Evolutionary conservation across 2,329 filamentous ascomycete species (phyloP).

Genomic region (Nannizziopsis arthrosporioides): DNA sequence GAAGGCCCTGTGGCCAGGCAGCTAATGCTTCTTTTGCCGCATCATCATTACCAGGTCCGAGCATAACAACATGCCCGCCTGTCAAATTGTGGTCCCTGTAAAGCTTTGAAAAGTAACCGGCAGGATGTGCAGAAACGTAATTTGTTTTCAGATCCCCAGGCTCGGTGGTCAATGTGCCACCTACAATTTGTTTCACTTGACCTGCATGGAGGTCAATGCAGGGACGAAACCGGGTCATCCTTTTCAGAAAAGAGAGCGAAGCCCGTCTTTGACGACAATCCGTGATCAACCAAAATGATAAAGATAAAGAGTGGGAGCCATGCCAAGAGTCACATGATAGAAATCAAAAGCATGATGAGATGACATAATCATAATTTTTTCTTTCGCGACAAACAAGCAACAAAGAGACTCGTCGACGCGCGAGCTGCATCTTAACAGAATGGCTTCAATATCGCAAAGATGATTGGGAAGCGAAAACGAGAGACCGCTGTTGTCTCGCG

Average conservation of each 20-base stretch:
- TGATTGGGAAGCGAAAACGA: constrained; percentile 41
- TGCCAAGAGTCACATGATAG: neutral
- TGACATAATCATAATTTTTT: neutral
- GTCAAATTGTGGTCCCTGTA: constrained; percentile 63
- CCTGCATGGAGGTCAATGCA: constrained; percentile 98
- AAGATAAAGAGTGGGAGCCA: neutral
- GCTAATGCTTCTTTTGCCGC: constrained; percentile 65
- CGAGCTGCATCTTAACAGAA: too few species aligned
- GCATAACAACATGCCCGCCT: constrained; percentile 92
- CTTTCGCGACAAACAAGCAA: neutral
- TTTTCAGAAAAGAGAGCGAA: neutral
- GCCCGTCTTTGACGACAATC: neutral
- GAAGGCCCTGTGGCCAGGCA: constrained; percentile 68
- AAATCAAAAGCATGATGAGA: neutral
- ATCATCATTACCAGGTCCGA: constrained; percentile 74
- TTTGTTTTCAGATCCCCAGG: constrained; percentile 69
- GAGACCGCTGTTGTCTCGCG: constrained; percentile 25
- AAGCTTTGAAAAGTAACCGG: constrained; percentile 66
- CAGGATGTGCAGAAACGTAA: constrained; percentile 73
- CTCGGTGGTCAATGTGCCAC: constrained; percentile 68
- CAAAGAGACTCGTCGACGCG: neutral
- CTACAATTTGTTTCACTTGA: constrained; percentile 96
- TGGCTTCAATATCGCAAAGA: constrained; percentile 14
- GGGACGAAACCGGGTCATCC: constrained; percentile 86
- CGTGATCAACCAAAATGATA: neutral